A percentile compares a stretch with the other conserved stretches of the same genome.
These are phyloP conservation scores for Coprinopsis strossmayeri DNA, from an alignment of 768 basidiomycete species.

Conservation along the genomic window DNA sequence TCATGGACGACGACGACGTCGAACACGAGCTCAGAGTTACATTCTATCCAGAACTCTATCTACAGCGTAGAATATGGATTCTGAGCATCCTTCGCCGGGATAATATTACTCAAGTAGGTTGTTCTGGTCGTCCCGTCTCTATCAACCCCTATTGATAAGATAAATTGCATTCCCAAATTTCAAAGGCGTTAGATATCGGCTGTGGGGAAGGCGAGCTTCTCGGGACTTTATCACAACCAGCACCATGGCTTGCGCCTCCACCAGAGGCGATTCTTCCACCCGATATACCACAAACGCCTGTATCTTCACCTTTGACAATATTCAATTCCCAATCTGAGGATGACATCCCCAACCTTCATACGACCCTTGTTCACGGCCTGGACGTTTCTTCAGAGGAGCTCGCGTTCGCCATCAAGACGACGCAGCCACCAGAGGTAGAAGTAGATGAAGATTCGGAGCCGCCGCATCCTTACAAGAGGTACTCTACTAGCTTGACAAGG, in stretches of 20 bases:
- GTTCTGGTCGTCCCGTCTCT: no score
- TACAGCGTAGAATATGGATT: conserved; percentile 69
- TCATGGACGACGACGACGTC: conserved; percentile 5
- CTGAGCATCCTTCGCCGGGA: conserved; percentile 56
- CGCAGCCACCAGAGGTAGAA: conserved; percentile 30
- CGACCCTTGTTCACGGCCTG: conserved; percentile 54
- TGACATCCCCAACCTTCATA: conserved; percentile 52
- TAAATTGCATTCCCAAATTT: background rate
- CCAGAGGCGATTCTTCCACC: conserved; percentile 28
- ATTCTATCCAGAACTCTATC: conserved; percentile 61
- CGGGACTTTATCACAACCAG: conserved; percentile 61
- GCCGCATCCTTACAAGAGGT: conserved; percentile 15
- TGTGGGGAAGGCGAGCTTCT: conserved; percentile 81
- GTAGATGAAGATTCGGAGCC: background rate
- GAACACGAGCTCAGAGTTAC: conserved; percentile 43
- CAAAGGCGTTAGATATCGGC: conserved; percentile 73
- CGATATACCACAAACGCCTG: conserved; percentile 11
- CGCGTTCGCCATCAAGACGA: conserved; percentile 42
- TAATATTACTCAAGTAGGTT: conserved; percentile 38
- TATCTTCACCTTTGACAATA: conserved; percentile 20
- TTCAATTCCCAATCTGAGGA: conserved; percentile 32
- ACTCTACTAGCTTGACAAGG: conserved; percentile 30
- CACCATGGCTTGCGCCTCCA: conserved; percentile 56
- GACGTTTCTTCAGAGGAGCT: conserved; percentile 56
- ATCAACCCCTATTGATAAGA: background rate